Base-by-base conservation (phyloP, 2,329 filamentous ascomycete genomes). In the Acephala macrosclerotiorum region DNA sequence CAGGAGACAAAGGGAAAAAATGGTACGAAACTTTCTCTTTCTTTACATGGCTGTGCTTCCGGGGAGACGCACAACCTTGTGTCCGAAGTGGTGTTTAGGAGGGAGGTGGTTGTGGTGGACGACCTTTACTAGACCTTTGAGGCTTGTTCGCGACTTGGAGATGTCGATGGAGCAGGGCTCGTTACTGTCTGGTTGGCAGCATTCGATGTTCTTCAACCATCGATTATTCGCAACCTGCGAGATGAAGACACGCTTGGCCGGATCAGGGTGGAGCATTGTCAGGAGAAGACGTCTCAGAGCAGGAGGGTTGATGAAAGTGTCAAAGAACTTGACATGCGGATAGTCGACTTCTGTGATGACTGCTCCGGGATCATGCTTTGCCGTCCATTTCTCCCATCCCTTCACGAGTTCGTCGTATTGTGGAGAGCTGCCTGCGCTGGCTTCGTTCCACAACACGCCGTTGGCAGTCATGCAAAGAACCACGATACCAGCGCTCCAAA, bases 401-500 rank as follows among this genome's bases (percentile, higher is more conserved):
- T 81, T 78, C 60, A 88, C 82, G 67, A 93, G 87, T 40, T 84
- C 81, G 60, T 86, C 84, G 79, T 93, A 96, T 76, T 75, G 67
- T 85, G 81, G 63, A 75, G 84, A 78, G 71, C 70, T 72, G 51
- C 80, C 72, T 61, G 77, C 67, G 65, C 87, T 86, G 0, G 92
- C 92, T 68, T 87, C 87, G 59, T 86, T 83, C 94, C 93, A 97
- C 8, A 94, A 86, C 55, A 87, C 89, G 25, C 88, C 91, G 51
- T 87, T 86, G 73, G 91, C 91, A 45, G 87, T 87, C 69, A 97
- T 86, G 68, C 91, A 89, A 65, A 97, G 81, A 84, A 93, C 95
- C 70, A 96, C 90, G 64, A 97, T 89, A 26, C 90, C 94, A 59
- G 91, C 91, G 62, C 91, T 91, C 94, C 94, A 97, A 14, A 96